Conservation (phyloP, 192 early-diverging fungal genomes). For the Podila epicladia region DNA sequence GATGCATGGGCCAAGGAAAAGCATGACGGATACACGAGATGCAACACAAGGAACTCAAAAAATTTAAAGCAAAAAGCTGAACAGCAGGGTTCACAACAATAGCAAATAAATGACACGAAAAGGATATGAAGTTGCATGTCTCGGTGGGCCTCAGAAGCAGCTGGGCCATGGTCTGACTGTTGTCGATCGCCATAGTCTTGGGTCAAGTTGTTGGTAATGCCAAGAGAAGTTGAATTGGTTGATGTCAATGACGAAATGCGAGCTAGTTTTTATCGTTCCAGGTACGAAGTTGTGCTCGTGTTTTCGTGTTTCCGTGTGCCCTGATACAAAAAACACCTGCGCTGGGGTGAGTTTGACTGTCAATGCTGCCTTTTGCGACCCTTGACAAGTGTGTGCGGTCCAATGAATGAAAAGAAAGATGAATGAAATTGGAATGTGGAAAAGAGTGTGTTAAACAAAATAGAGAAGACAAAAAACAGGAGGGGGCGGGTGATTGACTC, state of each 20-base stretch:
- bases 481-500: background rate
- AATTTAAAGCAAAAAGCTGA: background rate
- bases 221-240: background rate
- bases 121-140: conserved; percentile 33
- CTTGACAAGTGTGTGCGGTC: too few species aligned
- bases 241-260: background rate
- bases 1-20: background rate
- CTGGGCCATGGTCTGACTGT: conserved; percentile 12
- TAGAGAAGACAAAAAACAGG: conserved; percentile 1
- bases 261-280: too few species aligned
- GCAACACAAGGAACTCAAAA: background rate
- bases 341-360: background rate
- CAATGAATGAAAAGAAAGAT: background rate
- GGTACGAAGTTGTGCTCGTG: background rate
- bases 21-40: background rate
- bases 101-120: background rate
- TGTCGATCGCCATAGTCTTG: background rate
- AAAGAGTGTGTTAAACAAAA: background rate
- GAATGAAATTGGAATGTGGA: background rate
- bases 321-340: background rate
- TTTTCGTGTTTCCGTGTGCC: background rate
- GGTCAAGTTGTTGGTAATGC: conserved; percentile 10
- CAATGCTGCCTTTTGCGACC: too few species aligned
- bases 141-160: conserved; percentile 36
- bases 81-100: conserved; percentile 4